Evolutionary conservation across 2,329 filamentous ascomycete species (phyloP).

Genomic region (Epichloe uncinata): DNA sequence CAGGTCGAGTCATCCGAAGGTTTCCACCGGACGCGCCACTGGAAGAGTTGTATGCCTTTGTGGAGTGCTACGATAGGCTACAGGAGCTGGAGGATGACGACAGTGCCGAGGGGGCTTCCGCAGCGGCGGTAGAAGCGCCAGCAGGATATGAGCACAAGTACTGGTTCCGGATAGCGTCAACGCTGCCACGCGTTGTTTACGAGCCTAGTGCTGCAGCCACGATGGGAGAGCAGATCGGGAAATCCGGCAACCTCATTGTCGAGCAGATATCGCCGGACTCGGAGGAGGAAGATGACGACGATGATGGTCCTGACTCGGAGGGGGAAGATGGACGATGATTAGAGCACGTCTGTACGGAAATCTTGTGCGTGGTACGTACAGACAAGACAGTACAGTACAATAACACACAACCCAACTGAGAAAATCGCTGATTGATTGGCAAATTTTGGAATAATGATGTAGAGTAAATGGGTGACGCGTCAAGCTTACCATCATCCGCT

Average conservation of each 20-base stretch:
- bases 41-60: constrained; percentile 90
- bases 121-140: constrained; percentile 4
- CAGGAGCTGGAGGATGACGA: constrained; percentile 36
- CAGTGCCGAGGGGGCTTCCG: neutral
- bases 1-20: constrained; percentile 61
- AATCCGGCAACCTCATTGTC: constrained; percentile 79
- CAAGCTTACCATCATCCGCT: too few species aligned
- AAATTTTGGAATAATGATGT: too few species aligned
- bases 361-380: neutral
- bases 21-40: constrained; percentile 59
- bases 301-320: constrained; percentile 2
- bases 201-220: constrained; percentile 52
- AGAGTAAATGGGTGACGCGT: too few species aligned
- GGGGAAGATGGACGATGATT: constrained; percentile 12
- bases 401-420: too few species aligned
- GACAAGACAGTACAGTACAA: neutral
- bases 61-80: constrained; percentile 72
- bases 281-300: constrained; percentile 22
- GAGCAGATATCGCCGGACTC: constrained; percentile 39
- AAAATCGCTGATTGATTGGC: too few species aligned
- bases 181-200: constrained; percentile 74
- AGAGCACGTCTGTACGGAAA: neutral
- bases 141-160: constrained; percentile 62
- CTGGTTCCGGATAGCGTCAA: constrained; percentile 70
- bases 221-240: constrained; percentile 61